Evolutionary conservation across 805 yeast species (phyloP).

Genomic region (Pichia sporocuriosa): DNA sequence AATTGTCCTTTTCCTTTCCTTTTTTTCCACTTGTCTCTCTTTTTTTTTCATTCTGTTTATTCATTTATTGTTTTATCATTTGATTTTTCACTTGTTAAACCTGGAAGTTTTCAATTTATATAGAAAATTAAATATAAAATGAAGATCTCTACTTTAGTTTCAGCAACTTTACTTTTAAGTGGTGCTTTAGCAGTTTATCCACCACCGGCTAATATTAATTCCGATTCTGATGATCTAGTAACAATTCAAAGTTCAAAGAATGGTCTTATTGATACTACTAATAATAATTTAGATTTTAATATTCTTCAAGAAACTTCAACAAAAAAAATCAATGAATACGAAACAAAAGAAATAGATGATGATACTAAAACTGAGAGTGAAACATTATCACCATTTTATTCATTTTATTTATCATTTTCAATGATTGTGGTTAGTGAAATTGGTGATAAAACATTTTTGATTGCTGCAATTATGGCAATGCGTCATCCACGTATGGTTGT

Average conservation of each 20-base stretch:
- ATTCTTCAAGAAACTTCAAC: too few relatives aligned
- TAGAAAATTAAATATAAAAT: too few relatives aligned
- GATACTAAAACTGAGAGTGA: neutral
- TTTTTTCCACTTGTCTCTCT: too few relatives aligned
- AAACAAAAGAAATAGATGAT: too few relatives aligned
- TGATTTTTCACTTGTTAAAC: too few relatives aligned
- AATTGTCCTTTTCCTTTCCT: too few relatives aligned
- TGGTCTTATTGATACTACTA: too few relatives aligned
- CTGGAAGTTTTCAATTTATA: too few relatives aligned
- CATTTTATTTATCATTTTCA: slow-evolving; percentile 73
- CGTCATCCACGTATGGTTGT: slow-evolving; percentile 76
- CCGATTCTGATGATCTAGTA: slow-evolving; percentile 11
- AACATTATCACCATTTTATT: slow-evolving; percentile 11
- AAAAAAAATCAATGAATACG: too few relatives aligned
- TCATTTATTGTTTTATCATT: too few relatives aligned
- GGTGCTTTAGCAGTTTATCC: slow-evolving; percentile 17
- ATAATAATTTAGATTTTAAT: too few relatives aligned
- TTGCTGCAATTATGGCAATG: slow-evolving; percentile 98
- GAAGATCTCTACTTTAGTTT: neutral
- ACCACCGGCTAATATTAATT: slow-evolving; percentile 9
- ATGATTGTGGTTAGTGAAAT: slow-evolving; percentile 96
- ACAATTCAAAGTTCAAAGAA: slow-evolving; percentile 12
- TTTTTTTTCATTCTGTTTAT: too few relatives aligned
- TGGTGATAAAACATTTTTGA: slow-evolving; percentile 94
- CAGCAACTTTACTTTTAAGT: neutral